Conservation (phyloP, 352 stramenopile genomes). For the Pythium utonaiense region DNA sequence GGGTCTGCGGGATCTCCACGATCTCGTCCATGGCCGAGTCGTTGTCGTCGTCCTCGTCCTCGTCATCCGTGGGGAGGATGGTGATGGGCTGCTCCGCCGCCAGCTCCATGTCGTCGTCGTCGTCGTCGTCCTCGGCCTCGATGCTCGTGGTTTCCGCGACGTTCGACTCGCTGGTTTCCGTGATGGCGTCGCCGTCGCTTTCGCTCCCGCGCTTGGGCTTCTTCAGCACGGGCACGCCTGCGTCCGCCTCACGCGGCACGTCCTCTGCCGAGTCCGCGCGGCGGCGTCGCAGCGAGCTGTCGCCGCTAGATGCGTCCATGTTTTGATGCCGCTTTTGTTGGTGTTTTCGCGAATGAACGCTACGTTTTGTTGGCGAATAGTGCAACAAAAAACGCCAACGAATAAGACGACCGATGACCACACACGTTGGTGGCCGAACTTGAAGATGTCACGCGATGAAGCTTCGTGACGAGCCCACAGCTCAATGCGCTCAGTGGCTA, state of each 20-base stretch:
- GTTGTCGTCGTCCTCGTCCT: slow-evolving; percentile 16
- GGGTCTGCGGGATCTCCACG: slow-evolving; percentile 19
- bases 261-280: slow-evolving; percentile 8
- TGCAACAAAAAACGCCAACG: not conserved
- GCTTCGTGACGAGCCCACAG: not conserved
- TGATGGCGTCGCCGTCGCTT: slow-evolving; percentile 7
- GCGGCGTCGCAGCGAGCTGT: slow-evolving; percentile 12
- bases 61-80: slow-evolving; percentile 15
- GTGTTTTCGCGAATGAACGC: not conserved
- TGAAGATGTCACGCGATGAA: slow-evolving; percentile 1
- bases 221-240: slow-evolving; percentile 8
- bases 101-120: slow-evolving; percentile 23
- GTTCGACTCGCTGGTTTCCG: slow-evolving; percentile 2
- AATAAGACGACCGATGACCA: not conserved
- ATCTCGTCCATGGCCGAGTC: slow-evolving; percentile 13
- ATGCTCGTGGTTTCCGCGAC: not conserved
- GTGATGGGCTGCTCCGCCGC: slow-evolving; percentile 9
- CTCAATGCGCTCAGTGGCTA: no score
- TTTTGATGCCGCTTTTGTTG: not conserved
- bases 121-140: slow-evolving; percentile 8
- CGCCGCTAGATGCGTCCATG: not conserved
- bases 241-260: not conserved
- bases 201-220: slow-evolving; percentile 20
- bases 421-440: not conserved
- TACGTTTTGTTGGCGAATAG: not conserved